Percentiles rank a stretch among this genome's conserved stretches.
phyloP scores from a whole-genome alignment of 805 yeast genomes.

The Grigorovia humatica region DNA sequence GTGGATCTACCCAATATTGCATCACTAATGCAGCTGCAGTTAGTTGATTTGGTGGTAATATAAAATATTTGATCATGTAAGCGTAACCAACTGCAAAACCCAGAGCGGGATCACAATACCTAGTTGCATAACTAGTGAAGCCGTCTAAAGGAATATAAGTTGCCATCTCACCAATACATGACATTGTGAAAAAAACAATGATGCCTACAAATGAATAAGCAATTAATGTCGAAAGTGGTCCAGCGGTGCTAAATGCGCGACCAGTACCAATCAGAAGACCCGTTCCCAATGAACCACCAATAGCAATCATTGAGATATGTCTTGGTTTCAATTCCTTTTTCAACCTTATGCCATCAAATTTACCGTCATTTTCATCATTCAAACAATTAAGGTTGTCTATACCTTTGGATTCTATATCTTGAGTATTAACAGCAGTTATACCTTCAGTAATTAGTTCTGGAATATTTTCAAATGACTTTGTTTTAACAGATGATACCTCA shows the following conservation, averaged over 20 bases:
- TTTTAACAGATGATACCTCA: background rate
- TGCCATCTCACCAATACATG: slow-evolving; percentile 43
- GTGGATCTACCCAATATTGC: slow-evolving; percentile 34
- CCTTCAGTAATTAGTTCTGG: background rate
- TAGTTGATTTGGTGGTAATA: slow-evolving; percentile 38
- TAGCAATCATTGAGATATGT: slow-evolving; percentile 25
- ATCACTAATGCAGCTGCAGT: slow-evolving; percentile 42
- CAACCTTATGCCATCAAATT: slow-evolving; percentile 3
- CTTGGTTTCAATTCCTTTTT: slow-evolving; percentile 15
- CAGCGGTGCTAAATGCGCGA: slow-evolving; percentile 38
- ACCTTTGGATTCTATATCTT: background rate
- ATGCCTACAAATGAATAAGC: slow-evolving; percentile 40
- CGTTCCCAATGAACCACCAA: slow-evolving; percentile 27
- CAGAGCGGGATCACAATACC: slow-evolving; percentile 37
- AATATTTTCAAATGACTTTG: background rate
- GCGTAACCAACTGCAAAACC: slow-evolving; percentile 38
- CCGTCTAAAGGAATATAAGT: slow-evolving; percentile 57
- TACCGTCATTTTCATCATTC: slow-evolving; percentile 1
- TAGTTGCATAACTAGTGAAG: slow-evolving; percentile 45
- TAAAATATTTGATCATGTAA: slow-evolving; percentile 22
- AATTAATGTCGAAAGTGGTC: slow-evolving; percentile 42
- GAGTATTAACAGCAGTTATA: background rate
- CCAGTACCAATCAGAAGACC: slow-evolving; percentile 26
- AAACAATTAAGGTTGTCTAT: background rate
- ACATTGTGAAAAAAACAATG: slow-evolving; percentile 41